Evolutionary conservation across 805 yeast genomes (phyloP).

Genomic region (Hanseniaspora jakobsenii): DNA sequence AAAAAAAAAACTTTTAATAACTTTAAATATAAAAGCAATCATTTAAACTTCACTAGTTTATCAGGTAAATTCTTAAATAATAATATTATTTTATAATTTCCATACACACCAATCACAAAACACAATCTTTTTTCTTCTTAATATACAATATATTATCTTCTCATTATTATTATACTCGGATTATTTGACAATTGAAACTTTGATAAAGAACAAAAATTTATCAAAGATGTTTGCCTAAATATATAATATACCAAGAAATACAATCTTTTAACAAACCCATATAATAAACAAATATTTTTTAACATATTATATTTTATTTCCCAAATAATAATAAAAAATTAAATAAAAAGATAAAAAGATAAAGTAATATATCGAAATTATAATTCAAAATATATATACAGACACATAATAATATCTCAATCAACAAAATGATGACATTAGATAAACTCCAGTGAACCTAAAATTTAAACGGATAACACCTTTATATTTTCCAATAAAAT

Average conservation of each 20-base stretch:
- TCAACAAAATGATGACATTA: background rate
- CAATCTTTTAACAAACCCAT: background rate
- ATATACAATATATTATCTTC: too few relatives aligned
- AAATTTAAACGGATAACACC: too few relatives aligned
- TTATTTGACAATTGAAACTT: background rate
- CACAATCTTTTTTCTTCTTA: constrained; percentile 2
- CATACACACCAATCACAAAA: too few relatives aligned
- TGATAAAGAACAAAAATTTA: constrained; percentile 7
- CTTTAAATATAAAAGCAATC: too few relatives aligned
- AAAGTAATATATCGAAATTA: background rate
- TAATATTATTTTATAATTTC: constrained; percentile 1
- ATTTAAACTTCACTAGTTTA: too few relatives aligned
- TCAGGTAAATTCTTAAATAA: too few relatives aligned
- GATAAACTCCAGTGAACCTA: background rate
- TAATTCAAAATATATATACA: background rate
- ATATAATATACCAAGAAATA: background rate
- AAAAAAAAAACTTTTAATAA: too few relatives aligned
- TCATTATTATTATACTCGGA: constrained; percentile 1
- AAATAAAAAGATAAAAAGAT: background rate
- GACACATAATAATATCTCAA: background rate
- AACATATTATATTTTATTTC: background rate
- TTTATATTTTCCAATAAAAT: too few relatives aligned
- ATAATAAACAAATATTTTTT: background rate
- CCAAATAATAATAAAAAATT: too few relatives aligned
- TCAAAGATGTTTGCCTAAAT: constrained; percentile 15